Base-by-base conservation (phyloP, 2,329 filamentous ascomycete species). In the Fragosphaeria purpurea region DNA sequence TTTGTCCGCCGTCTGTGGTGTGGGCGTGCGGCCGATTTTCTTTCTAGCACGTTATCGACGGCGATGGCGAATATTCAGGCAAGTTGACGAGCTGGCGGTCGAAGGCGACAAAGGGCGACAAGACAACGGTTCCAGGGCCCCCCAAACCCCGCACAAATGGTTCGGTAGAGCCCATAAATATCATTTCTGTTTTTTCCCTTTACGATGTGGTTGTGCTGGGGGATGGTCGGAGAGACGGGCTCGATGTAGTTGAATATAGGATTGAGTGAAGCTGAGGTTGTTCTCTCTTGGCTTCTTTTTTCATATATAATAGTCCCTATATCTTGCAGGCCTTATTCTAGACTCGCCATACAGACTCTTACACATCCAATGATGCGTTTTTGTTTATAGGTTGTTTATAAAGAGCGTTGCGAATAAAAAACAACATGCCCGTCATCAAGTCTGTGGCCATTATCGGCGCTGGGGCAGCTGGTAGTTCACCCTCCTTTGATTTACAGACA, bases 371-470 rank as follows among this genome's bases (percentile, higher is more conserved):
- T 22, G 3, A 22, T 22, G 22, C 2, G 22, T 3, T 22, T 22
- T 22, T 22, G 22, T 22, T 22, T 22, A 2, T 22, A 22, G 3
- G 22, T 22, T 22, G 22, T 22, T 22, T 22, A 22, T 22, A 22
- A 40, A n/a, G 11, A 40, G 7, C 11, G 38, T n/a, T n/a, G 13
- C 41, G 13, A 5, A 42, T 8, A 32, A 32, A 9, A 22, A 12
- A 6, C 30, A 33, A 6, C 32, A 55, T 55, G 53, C 22, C 54
- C 5, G 5, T n/a, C 10, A 48, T 56, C 31, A 53, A 50, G 30
- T 55, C 55, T 0, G 48, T 56, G 9, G 53, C 53, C 39, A 51
- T 56, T 12, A 44, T 56, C 12, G 55, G 55, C n/a, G 55, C 53
- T 5, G 55, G 55, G 8, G 53, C 55, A 9, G 44, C 53, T 4